Conservation (phyloP, 192 early-diverging fungal species). For the Coemansia sp. region DNA sequence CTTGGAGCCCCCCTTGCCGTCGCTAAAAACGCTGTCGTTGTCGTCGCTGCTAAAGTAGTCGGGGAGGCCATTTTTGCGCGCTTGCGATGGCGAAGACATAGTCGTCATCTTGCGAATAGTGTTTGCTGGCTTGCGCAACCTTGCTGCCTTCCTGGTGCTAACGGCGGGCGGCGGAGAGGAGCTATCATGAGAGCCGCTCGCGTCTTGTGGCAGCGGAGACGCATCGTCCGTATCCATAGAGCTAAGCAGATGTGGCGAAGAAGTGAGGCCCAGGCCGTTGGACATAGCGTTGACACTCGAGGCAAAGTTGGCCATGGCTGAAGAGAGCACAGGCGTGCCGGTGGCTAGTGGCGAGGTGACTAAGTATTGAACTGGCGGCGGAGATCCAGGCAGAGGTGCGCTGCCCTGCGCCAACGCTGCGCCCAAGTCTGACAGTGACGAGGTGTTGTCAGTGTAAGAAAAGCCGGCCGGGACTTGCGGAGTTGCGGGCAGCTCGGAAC, state of each 20-base stretch:
- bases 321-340: background rate
- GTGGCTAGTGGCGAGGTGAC: background rate
- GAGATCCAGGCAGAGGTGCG: background rate
- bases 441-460: background rate
- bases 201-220: background rate
- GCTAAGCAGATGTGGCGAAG: background rate
- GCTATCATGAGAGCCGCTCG: background rate
- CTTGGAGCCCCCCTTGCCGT: background rate
- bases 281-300: background rate
- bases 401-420: background rate
- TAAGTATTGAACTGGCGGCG: background rate
- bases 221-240: background rate
- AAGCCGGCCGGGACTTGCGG: background rate
- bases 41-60: conserved; percentile 5
- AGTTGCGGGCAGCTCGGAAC: background rate
- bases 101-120: conserved; percentile 1
- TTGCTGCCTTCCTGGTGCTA: background rate
- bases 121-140: conserved; percentile 4
- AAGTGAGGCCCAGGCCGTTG: background rate
- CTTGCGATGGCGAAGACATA: background rate
- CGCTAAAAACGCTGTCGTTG: background rate
- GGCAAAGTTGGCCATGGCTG: background rate
- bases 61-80: background rate
- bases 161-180: background rate
- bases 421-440: background rate